phyloP scores from a whole-genome alignment of 1,284 basidiomycete species.

The Tremellales sp. region DNA sequence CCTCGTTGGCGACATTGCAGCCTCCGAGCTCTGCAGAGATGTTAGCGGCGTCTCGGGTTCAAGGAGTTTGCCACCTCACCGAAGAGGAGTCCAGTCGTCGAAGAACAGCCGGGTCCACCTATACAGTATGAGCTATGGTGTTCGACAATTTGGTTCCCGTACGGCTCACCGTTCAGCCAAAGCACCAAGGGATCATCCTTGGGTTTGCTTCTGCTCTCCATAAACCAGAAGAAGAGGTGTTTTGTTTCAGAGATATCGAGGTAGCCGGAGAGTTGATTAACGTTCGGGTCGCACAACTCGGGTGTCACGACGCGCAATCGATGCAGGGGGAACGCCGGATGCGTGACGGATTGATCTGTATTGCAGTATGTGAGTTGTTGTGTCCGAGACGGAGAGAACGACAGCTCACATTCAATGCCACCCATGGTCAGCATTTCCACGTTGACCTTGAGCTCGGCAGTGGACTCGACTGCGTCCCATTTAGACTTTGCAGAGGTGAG shows the following conservation, averaged over 20 bases:
- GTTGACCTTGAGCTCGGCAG: conserved; percentile 48
- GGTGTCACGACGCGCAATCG: conserved; percentile 66
- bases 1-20: conserved; percentile 66
- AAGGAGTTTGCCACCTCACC: conserved; percentile 40
- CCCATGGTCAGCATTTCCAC: conserved; percentile 54
- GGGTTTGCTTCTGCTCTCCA: conserved; percentile 70
- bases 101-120: conserved; percentile 48
- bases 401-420: conserved; percentile 60
- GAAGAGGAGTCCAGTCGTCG: conserved; percentile 66
- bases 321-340: conserved; percentile 66
- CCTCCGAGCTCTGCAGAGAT: conserved; percentile 65
- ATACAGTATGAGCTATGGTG: conserved; percentile 8
- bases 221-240: conserved; percentile 44
- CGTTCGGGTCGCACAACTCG: conserved; percentile 71
- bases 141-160: background rate
- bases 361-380: conserved; percentile 1
- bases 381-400: conserved; percentile 4
- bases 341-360: conserved; percentile 54
- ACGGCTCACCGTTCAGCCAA: conserved; percentile 69
- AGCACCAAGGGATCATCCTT: conserved; percentile 73
- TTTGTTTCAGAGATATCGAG: conserved; percentile 80
- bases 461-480: conserved; percentile 48
- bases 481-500: conserved; percentile 18
- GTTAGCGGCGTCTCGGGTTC: background rate
- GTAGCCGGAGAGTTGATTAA: conserved; percentile 85